Conservation (phyloP, 768 basidiomycete genomes). For the Panaeolus papilionaceus region DNA sequence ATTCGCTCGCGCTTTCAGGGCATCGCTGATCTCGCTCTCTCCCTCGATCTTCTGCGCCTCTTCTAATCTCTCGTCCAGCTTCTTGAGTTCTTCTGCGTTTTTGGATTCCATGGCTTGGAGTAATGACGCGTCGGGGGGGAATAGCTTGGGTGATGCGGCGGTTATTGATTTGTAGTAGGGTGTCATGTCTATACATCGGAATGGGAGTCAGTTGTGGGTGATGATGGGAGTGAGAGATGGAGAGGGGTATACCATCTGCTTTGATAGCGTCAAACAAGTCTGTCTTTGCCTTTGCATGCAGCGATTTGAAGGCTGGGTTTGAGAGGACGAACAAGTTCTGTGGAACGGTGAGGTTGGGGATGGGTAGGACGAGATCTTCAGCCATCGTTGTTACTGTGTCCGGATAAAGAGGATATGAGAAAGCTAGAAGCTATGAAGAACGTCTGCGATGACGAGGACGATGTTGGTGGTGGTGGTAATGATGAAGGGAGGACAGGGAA, state of each 20-base stretch:
- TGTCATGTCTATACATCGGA: slow-evolving; percentile 71
- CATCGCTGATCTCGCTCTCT: slow-evolving; percentile 92
- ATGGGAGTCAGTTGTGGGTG: background rate
- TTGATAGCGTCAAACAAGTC: slow-evolving; percentile 77
- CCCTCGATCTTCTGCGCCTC: slow-evolving; percentile 93
- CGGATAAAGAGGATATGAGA: too few relatives aligned
- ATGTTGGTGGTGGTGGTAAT: slow-evolving; percentile 25
- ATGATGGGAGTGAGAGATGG: slow-evolving; percentile 14
- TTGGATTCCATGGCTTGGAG: slow-evolving; percentile 66
- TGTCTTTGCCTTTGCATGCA: slow-evolving; percentile 71
- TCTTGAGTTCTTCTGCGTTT: slow-evolving; percentile 75
- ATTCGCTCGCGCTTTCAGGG: slow-evolving; percentile 81
- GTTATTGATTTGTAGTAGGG: slow-evolving; percentile 77
- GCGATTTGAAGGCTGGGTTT: slow-evolving; percentile 59
- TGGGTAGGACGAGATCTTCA: slow-evolving; percentile 83
- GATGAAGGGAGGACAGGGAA: slow-evolving; percentile 16
- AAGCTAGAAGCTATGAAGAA: too few relatives aligned
- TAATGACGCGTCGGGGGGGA: slow-evolving; percentile 58
- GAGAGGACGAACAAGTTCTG: slow-evolving; percentile 82
- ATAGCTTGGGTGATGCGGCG: slow-evolving; percentile 47
- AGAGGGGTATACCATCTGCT: slow-evolving; percentile 70
- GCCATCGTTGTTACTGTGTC: slow-evolving; percentile 55
- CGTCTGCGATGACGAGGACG: too few relatives aligned
- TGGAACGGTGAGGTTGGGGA: slow-evolving; percentile 84
- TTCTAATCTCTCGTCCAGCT: slow-evolving; percentile 76